Base-by-base conservation (phyloP, 2,329 filamentous ascomycete genomes). In the Diplodia seriata region DNA sequence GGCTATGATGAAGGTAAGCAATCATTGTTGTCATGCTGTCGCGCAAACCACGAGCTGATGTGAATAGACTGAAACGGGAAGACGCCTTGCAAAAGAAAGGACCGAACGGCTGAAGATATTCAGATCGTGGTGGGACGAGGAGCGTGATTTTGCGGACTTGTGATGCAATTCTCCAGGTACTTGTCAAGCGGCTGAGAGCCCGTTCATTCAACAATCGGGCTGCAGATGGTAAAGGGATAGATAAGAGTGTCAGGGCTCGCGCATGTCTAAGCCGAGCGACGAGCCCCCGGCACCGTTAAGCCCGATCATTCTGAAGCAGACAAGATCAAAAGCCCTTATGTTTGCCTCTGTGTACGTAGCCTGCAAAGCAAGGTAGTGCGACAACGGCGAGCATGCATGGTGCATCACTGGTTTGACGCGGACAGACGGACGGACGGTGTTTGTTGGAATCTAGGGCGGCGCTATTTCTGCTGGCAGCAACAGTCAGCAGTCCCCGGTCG, bases 1-100 rank as follows among this genome's bases (percentile, higher is more conserved):
- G 53, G 71, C 62, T 1, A 75, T 79, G 76, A 79, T 80, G 77
- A 69, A 69, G 55, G 67, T 56, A 50, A 29, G 64, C 18, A 43
- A n/a, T 11, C 49, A 14, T 18, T 20, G 36, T 29, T 1, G 43
- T 18, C 15, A 26, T 38, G n/a, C 14, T 29, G 33, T n/a, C 15
- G 2, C 23, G 29, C 15, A 7, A 14, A 8, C 11, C 15, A 15
- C 11, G n/a, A 31, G 50, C 67, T 64, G 11, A 36, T 29, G 15
- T 5, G 7, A 15, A 20, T n/a, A 68, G 67, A 68, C 67, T 9
- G 33, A 57, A n/a, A 14, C 50, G 7, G 67, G 67, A 38, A 59
- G 40, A 31, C 40, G 47, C 9, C 26, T 68, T 23, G 61, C 61
- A 2, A 26, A 40, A 18, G 66, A 68, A 43, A 61, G 69, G 18